A percentile compares a stretch with the other conserved stretches of the same genome.
phyloP scores from a whole-genome alignment of 1,284 basidiomycete genomes.

The Marasmius fiardii region DNA sequence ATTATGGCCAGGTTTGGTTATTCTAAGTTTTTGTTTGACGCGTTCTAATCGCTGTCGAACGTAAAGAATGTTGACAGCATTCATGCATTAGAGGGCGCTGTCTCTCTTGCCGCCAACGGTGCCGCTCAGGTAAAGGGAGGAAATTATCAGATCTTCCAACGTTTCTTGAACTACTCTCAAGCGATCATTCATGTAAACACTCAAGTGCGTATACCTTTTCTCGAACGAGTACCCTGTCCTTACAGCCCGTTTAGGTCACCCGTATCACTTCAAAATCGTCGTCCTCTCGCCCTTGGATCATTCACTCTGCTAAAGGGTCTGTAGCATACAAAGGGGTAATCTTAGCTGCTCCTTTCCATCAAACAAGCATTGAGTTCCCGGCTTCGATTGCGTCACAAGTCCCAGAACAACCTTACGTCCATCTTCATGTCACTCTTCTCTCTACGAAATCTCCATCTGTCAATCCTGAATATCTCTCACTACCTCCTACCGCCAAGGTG shows the following conservation, averaged over 20 bases:
- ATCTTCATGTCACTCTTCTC: slow-evolving; percentile 87
- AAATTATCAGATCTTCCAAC: slow-evolving; percentile 84
- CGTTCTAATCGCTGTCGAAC: neutral
- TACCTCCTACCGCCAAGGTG: slow-evolving; percentile 40
- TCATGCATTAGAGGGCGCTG: slow-evolving; percentile 77
- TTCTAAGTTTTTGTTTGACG: neutral
- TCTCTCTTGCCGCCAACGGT: slow-evolving; percentile 71
- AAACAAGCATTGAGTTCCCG: slow-evolving; percentile 52
- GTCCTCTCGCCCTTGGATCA: slow-evolving; percentile 41
- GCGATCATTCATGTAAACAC: slow-evolving; percentile 72
- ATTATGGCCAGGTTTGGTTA: slow-evolving; percentile 81
- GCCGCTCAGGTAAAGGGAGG: slow-evolving; percentile 75
- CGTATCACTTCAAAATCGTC: slow-evolving; percentile 40
- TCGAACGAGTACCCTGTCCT: neutral
- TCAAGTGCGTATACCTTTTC: slow-evolving; percentile 39
- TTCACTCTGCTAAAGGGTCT: slow-evolving; percentile 41
- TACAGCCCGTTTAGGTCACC: slow-evolving; percentile 38
- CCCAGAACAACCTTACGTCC: slow-evolving; percentile 73
- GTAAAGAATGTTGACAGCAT: slow-evolving; percentile 68
- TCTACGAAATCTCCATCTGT: slow-evolving; percentile 69
- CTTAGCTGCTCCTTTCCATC: slow-evolving; percentile 75
- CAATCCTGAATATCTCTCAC: slow-evolving; percentile 71
- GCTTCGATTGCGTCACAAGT: slow-evolving; percentile 44
- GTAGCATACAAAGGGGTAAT: slow-evolving; percentile 65
- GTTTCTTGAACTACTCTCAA: slow-evolving; percentile 69